Evolutionary conservation across 352 stramenopile species (phyloP).

Genomic region (Globisporangium middletonii): DNA sequence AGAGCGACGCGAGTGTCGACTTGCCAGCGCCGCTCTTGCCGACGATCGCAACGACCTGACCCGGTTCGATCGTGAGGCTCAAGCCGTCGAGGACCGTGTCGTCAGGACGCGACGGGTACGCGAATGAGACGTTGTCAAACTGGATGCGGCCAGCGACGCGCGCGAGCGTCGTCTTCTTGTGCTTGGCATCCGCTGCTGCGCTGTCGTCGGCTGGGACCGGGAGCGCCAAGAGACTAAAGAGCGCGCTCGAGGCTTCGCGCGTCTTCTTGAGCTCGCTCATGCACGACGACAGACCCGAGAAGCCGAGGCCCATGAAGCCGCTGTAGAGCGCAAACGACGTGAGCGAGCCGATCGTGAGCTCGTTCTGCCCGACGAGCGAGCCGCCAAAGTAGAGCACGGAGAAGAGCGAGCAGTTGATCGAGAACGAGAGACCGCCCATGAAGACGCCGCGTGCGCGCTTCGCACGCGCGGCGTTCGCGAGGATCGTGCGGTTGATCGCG

Average conservation of each 20-base stretch:
- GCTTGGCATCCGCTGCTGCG: constrained; percentile 18
- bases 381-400: constrained; percentile 89
- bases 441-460: constrained; percentile 86
- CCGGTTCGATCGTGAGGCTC: constrained; percentile 63
- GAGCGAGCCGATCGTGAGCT: constrained; percentile 87
- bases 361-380: constrained; percentile 75
- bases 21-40: constrained; percentile 83
- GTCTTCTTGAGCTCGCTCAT: constrained; percentile 73
- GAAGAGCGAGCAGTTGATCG: constrained; percentile 87
- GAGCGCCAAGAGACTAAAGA: constrained; percentile 63
- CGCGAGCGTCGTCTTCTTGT: constrained; percentile 20
- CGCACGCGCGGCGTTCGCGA: constrained; percentile 58
- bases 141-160: constrained; percentile 55
- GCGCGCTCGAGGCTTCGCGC: constrained; percentile 60
- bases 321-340: constrained; percentile 91
- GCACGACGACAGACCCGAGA: constrained; percentile 83
- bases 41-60: constrained; percentile 83
- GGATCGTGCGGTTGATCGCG: constrained; percentile 56
- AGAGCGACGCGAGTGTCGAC: constrained; percentile 71
- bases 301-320: constrained; percentile 87
- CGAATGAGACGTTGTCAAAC: constrained; percentile 80
- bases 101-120: constrained; percentile 77
- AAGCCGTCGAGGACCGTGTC: constrained; percentile 57
- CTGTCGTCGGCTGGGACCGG: constrained; percentile 24
- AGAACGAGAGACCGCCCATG: constrained; percentile 84